Base-by-base conservation (phyloP, 2,329 filamentous ascomycete genomes). In the Aspergillus bombycis region DNA sequence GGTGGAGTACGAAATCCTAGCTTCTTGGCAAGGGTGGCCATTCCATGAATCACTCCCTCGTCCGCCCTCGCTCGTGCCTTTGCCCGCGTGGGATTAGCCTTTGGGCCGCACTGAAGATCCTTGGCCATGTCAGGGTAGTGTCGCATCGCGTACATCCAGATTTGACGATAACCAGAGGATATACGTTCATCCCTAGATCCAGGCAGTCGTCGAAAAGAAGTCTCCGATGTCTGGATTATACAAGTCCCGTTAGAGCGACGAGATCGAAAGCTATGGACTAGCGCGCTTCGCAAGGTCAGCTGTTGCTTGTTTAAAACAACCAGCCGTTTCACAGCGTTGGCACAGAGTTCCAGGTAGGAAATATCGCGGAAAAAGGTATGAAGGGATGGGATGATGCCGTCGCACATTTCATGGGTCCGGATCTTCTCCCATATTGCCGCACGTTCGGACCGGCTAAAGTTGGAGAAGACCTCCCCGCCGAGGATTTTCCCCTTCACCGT, bases 321-420 rank as follows among this genome's bases (percentile, higher is more conserved):
- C n/a, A 78, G 68, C 61, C 62, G 66, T 65, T 77, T 76, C 41
- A 78, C 58, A 54, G 58, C 68, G 58, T 75, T 57, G 26, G 70
- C 67, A 46, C 66, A 71, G 28, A 57, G 62, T 67, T 74, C 66
- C 8, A 80, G 62, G 61, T 76, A 79, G 53, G 71, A 74, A 12
- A 79, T 62, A 61, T 80, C 73, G 57, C 76, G 63, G 62, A 80
- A 80, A 65, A 80, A 79, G 41, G 65, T 75, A 60, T 72, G 69
- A 28, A 80, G 71, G 38, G 72, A 79, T 8, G 73, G 76, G 57
- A 79, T 72, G 4, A 80, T 63, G 41, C 57, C 58, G n/a, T 74
- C 59, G 26, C 63, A 63, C 19, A 16, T n/a, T 52, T 61, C 32
- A n/a, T 57, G 10, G 21, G 59, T 67, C 55, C 64, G 66, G 45